Conservation (phyloP, 2,329 filamentous ascomycete genomes). For the Monosporascus sp. region DNA sequence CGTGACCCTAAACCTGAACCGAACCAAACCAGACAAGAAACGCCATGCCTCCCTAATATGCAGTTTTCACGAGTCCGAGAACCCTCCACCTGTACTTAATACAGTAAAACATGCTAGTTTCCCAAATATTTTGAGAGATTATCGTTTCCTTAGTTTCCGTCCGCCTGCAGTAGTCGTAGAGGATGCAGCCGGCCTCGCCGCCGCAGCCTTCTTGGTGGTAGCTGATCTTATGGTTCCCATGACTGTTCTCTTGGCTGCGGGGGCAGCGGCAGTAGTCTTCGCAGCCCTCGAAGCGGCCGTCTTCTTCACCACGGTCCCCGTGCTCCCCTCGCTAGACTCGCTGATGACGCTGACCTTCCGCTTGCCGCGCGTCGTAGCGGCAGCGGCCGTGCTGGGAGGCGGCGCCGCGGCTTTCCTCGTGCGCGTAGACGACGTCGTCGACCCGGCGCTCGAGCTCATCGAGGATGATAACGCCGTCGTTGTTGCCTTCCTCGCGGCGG, state of each 20-base stretch:
- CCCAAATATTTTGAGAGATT: conserved; percentile 16
- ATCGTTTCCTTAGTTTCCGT: conserved; percentile 52
- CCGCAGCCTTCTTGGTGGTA: conserved; percentile 44
- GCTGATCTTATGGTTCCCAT: conserved; percentile 49
- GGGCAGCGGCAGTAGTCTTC: conserved; percentile 28
- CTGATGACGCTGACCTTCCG: conserved; percentile 55
- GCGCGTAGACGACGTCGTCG: conserved; percentile 24
- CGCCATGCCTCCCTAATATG: not conserved
- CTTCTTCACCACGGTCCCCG: conserved; percentile 59
- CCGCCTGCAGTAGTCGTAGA: conserved; percentile 36
- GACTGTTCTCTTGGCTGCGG: conserved; percentile 45
- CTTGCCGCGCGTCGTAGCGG: conserved; percentile 40
- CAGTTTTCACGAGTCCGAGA: not conserved
- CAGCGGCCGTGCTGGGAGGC: conserved; percentile 30
- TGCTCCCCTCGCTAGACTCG: conserved; percentile 60
- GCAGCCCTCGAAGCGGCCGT: conserved; percentile 27
- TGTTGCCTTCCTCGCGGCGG: conserved; percentile 42
- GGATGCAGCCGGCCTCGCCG: conserved; percentile 36
- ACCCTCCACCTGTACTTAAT: not conserved
- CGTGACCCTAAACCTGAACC: not conserved
- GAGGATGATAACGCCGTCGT: conserved; percentile 41
- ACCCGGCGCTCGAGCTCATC: conserved; percentile 32
- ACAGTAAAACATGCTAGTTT: too few species aligned
- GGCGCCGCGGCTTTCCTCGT: conserved; percentile 33
- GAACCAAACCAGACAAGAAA: not conserved